Conservation (phyloP, 345 rosid species). For the Gossypium sturtianum region DNA sequence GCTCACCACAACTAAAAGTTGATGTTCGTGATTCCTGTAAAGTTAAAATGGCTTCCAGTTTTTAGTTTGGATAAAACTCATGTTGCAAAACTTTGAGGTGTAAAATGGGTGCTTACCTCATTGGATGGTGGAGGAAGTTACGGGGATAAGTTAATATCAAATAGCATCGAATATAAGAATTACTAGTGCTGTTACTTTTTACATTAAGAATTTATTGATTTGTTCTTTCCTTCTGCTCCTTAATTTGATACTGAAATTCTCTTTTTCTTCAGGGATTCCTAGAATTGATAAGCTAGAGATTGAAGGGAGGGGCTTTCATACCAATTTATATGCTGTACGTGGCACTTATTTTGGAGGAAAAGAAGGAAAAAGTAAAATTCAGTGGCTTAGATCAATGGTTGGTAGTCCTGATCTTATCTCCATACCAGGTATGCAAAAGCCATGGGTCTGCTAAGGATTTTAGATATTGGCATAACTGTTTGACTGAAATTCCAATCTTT, state of each 20-base stretch:
- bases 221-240: not conserved
- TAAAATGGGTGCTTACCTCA: not conserved
- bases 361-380: conserved; percentile 95
- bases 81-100: not conserved
- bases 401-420: conserved; percentile 98
- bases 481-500: not conserved
- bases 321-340: conserved; percentile 79
- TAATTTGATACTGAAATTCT: not conserved
- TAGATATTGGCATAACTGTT: not conserved
- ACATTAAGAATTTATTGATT: not conserved
- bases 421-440: conserved; percentile 59
- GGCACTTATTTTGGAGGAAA: conserved; percentile 90
- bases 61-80: not conserved
- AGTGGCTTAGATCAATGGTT: conserved; percentile 95
- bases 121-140: not conserved
- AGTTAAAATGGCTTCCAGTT: not conserved
- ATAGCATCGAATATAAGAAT: not conserved
- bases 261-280: conserved; percentile 56
- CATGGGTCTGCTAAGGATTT: not conserved
- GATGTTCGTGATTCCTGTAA: not conserved
- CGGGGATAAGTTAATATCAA: not conserved
- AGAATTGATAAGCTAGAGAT: conserved; percentile 86
- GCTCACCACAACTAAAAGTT: not conserved
- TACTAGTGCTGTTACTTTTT: not conserved
- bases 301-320: conserved; percentile 90